Percentiles rank a stretch among this genome's conserved stretches.
phyloP scores from a whole-genome alignment of 169 alveolate species.

The Plasmodium gallinaceum region DNA sequence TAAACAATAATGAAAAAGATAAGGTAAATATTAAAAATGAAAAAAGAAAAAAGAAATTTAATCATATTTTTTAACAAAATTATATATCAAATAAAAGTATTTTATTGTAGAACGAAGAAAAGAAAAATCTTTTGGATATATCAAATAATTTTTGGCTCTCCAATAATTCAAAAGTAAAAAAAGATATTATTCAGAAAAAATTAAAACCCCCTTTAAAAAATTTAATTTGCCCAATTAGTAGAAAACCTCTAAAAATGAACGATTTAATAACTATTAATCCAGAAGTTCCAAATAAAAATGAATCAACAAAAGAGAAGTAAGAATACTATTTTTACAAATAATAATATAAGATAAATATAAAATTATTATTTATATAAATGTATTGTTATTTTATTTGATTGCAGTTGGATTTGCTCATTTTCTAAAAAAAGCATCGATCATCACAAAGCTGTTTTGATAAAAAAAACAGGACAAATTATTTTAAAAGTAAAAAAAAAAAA shows the following conservation, averaged over 20 bases:
- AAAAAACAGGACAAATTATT: constrained; percentile 82
- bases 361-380: neutral
- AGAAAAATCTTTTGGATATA: constrained; percentile 13
- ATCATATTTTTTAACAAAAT: constrained; percentile 23
- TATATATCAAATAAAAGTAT: neutral
- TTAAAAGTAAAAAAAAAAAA: constrained; percentile 76
- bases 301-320: constrained; percentile 46
- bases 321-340: neutral
- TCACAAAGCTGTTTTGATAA: constrained; percentile 79
- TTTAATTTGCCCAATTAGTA: constrained; percentile 87
- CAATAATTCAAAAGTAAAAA: constrained; percentile 24
- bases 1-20: constrained; percentile 37
- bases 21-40: constrained; percentile 72
- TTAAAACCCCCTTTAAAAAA: constrained; percentile 61
- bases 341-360: neutral
- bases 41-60: constrained; percentile 22
- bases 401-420: constrained; percentile 84
- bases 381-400: neutral
- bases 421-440: constrained; percentile 84
- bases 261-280: constrained; percentile 87
- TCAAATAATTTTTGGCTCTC: constrained; percentile 64
- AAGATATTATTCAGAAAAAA: constrained; percentile 25
- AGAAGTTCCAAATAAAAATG: constrained; percentile 64
- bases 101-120: constrained; percentile 30
- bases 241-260: constrained; percentile 83